Evolutionary conservation across 306 rosid genomes (phyloP).

Genomic region (Delonix regia): DNA sequence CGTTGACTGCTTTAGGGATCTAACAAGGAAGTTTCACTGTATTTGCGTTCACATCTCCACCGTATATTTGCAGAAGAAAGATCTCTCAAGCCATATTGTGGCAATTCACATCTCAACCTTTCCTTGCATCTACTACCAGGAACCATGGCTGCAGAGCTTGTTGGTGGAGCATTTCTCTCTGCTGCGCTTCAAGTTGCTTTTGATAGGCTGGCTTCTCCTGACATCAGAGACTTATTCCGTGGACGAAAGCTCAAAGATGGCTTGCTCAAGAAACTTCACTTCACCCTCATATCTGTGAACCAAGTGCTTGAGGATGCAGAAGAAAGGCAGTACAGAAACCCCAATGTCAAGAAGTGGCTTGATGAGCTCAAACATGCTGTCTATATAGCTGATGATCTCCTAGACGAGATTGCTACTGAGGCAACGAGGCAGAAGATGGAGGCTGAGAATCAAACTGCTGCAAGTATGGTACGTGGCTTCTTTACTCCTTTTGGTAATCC

Average conservation of each 20-base stretch:
- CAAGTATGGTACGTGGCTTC: background rate
- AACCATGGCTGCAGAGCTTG: constrained; percentile 6
- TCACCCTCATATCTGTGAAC: background rate
- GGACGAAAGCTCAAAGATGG: background rate
- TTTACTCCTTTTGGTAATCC: background rate
- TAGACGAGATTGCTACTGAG: background rate
- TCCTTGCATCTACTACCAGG: too few species aligned
- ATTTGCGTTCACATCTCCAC: too few species aligned
- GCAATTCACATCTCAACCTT: too few species aligned
- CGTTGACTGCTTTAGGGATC: too few species aligned
- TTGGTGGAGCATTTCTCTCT: constrained; percentile 3
- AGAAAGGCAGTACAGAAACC: background rate
- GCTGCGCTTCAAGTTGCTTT: constrained; percentile 20
- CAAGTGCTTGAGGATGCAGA: background rate
- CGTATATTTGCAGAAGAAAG: too few species aligned
- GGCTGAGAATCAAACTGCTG: background rate
- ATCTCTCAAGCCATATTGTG: too few species aligned
- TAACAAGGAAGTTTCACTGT: too few species aligned
- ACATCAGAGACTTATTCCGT: constrained; percentile 5
- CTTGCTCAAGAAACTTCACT: constrained; percentile 7
- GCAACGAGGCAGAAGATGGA: background rate
- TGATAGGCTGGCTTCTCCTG: constrained; percentile 31
- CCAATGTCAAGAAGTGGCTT: background rate
- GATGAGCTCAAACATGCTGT: background rate
- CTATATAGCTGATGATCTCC: background rate